phyloP scores from a whole-genome alignment of 805 yeast genomes.

The Candida oleophila region DNA sequence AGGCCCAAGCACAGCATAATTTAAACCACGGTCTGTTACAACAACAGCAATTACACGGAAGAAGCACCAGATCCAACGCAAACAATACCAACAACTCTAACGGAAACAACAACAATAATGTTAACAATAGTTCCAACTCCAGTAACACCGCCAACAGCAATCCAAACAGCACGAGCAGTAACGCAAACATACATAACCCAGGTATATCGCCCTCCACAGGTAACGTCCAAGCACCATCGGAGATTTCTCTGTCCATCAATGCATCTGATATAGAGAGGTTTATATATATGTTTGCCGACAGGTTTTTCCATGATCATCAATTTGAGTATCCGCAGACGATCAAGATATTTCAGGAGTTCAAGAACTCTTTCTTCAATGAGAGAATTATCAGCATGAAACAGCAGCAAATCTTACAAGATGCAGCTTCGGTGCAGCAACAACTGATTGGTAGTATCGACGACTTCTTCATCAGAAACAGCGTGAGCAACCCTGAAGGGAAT shows the following conservation, averaged over 20 bases:
- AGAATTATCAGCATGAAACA: slow-evolving; percentile 32
- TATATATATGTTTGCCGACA: slow-evolving; percentile 40
- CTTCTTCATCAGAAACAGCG: slow-evolving; percentile 16
- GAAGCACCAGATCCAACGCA: slow-evolving; percentile 9
- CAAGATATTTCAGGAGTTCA: slow-evolving; percentile 43
- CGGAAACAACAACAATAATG: slow-evolving; percentile 3
- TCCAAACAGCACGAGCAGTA: neutral
- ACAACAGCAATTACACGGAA: slow-evolving; percentile 10
- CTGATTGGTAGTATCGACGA: slow-evolving; percentile 21
- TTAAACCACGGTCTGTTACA: slow-evolving; percentile 6
- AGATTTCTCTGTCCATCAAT: slow-evolving; percentile 13
- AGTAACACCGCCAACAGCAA: neutral
- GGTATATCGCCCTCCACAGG: slow-evolving; percentile 4
- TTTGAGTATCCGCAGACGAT: slow-evolving; percentile 44
- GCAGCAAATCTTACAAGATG: slow-evolving; percentile 11
- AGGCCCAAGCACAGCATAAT: slow-evolving; percentile 6
- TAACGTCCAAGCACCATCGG: neutral
- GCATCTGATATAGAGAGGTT: slow-evolving; percentile 40
- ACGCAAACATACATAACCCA: slow-evolving; percentile 3
- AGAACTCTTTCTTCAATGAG: slow-evolving; percentile 40
- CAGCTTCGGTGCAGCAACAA: slow-evolving; percentile 9
- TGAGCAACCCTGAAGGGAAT: slow-evolving; percentile 1
- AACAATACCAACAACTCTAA: neutral
- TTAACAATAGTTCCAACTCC: neutral
- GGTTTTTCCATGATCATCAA: slow-evolving; percentile 39